phyloP scores from a whole-genome alignment of 768 basidiomycete species.

The Psilocybe cubensis region DNA sequence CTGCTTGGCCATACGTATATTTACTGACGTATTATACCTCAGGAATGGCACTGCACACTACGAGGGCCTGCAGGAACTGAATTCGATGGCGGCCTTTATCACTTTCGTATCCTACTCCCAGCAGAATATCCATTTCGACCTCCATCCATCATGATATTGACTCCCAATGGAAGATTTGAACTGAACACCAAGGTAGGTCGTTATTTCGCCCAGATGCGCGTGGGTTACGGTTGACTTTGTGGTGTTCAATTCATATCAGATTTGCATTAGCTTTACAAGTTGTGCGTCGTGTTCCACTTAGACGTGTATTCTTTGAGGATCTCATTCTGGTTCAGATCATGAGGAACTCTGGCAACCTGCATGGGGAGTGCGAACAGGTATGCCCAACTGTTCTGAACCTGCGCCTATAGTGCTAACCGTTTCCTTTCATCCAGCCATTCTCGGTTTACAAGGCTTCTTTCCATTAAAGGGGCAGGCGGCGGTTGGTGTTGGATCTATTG shows the following conservation, averaged over 20 bases:
- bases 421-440: conserved; percentile 61
- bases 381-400: conserved; percentile 18
- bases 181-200: conserved; percentile 85
- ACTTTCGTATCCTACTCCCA: conserved; percentile 88
- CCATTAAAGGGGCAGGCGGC: conserved; percentile 88
- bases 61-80: conserved; percentile 88
- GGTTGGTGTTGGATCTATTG: conserved; percentile 85
- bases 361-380: conserved; percentile 96
- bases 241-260: conserved; percentile 45
- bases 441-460: conserved; percentile 89
- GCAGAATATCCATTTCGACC: conserved; percentile 97
- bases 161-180: conserved; percentile 97
- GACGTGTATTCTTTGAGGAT: not conserved
- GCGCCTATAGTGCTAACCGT: conserved; percentile 5
- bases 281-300: conserved; percentile 49
- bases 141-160: conserved; percentile 94
- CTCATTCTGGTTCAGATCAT: conserved; percentile 62
- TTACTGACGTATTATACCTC: conserved; percentile 12
- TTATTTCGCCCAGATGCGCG: not conserved
- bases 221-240: not conserved
- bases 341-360: conserved; percentile 98
- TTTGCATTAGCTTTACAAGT: conserved; percentile 91
- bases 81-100: conserved; percentile 95
- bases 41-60: conserved; percentile 98
- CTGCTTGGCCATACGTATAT: not conserved